Conservation (phyloP, 768 basidiomycete species). For the Cantharellus anzutake region DNA sequence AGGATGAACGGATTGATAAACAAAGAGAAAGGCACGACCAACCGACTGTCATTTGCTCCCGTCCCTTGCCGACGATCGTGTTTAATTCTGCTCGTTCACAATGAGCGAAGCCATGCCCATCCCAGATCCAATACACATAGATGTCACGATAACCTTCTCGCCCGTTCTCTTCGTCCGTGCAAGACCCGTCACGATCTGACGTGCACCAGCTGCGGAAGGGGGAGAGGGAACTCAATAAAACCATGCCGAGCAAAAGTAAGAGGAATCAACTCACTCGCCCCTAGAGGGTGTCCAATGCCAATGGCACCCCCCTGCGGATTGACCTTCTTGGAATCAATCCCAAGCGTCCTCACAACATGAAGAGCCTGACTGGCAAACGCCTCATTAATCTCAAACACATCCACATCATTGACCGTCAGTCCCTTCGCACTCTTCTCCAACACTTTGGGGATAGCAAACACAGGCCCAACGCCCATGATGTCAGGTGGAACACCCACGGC, state of each 20-base stretch:
- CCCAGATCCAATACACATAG: conserved; percentile 81
- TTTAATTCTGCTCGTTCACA: conserved; percentile 52
- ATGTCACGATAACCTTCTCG: conserved; percentile 64
- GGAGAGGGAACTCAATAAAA: neutral
- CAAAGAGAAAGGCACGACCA: too few species aligned
- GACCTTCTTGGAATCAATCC: conserved; percentile 58
- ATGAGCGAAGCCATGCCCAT: conserved; percentile 86
- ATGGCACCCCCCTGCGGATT: conserved; percentile 82
- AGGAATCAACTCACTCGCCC: conserved; percentile 25
- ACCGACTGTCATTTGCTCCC: too few species aligned
- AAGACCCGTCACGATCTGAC: conserved; percentile 74
- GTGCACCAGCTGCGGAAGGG: conserved; percentile 40
- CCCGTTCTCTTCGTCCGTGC: conserved; percentile 56
- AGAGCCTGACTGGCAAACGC: conserved; percentile 63
- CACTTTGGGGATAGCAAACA: conserved; percentile 63
- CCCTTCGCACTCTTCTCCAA: conserved; percentile 37
- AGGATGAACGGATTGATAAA: too few species aligned
- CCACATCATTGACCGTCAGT: conserved; percentile 48
- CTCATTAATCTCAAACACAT: conserved; percentile 87
- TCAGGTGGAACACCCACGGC: conserved; percentile 62
- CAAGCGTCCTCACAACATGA: conserved; percentile 48
- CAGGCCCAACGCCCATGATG: conserved; percentile 86
- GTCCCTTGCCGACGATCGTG: too few species aligned
- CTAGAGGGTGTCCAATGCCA: conserved; percentile 76
- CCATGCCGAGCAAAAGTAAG: conserved; percentile 24